Base-by-base conservation (phyloP, 371 early-diverging fungal genomes). In the Thermomucor indicae-seudaticae region DNA sequence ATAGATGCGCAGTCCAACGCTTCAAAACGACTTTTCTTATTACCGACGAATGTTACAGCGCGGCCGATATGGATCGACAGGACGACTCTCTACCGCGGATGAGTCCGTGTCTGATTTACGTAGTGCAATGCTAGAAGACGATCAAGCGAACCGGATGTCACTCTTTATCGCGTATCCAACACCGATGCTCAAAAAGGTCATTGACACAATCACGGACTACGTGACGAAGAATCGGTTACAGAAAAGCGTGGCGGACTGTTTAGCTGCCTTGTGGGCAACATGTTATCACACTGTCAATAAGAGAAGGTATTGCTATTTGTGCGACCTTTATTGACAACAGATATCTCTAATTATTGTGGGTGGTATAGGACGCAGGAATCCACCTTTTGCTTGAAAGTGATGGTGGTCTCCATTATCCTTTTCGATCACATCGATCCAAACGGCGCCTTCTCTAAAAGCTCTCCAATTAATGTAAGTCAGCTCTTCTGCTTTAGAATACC, bases 1-100 rank as follows among this genome's bases (percentile, higher is more conserved):
- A 12, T 68, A 93, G 93, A 90, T 92, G 89, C 77, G 75, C 54
- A 93, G 89, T 55, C 90, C 95, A 30, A 86, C 89, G 53, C 84
- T 95, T 49, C 95, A 95, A 64, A 97, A 97, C 73, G 96, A 97
- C 64, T 92, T 97, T 57, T 91, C 94, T 19, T 97, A 92, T 62
- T 97, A 97, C 71, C 88, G 96, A 35, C 85, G 97, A 48, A 89
- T 93, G 49, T 72, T 93, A 22, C 84, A 83, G 23, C 86, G 91
- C 42, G 88, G 89, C 57, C 64, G 65, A 17, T 62, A 60, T 30
- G 59, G 60, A 31, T 42, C 45, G 30, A 37, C 16, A 5, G 19
- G 16, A 19, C 23, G 49, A 34, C 43, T 39, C 6, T 51, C 61
- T 14, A n/a, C n/a, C n/a, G 28, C 47, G n/a, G 35, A 54, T 30